Conservation (phyloP, 2,329 filamentous ascomycete genomes). For the Fusarium solani-melongenae region DNA sequence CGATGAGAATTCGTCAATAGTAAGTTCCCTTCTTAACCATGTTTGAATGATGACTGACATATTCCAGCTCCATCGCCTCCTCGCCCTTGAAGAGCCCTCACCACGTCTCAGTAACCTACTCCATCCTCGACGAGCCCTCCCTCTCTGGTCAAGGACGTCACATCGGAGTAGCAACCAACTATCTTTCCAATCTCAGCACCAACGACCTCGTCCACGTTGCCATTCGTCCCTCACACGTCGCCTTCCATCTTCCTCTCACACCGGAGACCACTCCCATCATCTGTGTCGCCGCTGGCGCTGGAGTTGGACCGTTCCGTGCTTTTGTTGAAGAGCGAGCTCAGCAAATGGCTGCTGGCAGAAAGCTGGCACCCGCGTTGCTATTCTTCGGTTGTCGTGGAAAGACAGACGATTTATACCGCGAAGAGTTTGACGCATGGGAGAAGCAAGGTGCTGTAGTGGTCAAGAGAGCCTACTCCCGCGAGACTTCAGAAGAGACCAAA, state of each 20-base stretch:
- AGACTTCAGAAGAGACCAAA: slow-evolving; percentile 2
- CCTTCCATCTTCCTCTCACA: slow-evolving; percentile 59
- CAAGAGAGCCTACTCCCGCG: slow-evolving; percentile 59
- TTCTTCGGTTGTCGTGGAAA: slow-evolving; percentile 60
- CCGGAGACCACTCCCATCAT: slow-evolving; percentile 57
- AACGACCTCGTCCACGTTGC: slow-evolving; percentile 60
- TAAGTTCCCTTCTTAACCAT: background rate
- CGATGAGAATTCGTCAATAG: slow-evolving; percentile 62
- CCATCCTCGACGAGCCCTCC: slow-evolving; percentile 10
- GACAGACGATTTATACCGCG: slow-evolving; percentile 58
- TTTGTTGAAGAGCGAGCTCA: slow-evolving; percentile 68
- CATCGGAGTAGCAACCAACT: slow-evolving; percentile 69
- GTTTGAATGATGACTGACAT: background rate
- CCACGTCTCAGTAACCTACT: background rate
- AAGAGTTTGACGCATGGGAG: slow-evolving; percentile 60
- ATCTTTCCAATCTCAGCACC: slow-evolving; percentile 59
- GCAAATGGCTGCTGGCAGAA: slow-evolving; percentile 60
- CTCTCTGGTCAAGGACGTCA: slow-evolving; percentile 48
- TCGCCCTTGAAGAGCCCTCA: slow-evolving; percentile 67
- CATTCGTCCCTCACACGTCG: slow-evolving; percentile 47
- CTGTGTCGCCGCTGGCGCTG: slow-evolving; percentile 60
- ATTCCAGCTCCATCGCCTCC: slow-evolving; percentile 69
- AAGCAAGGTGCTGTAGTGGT: slow-evolving; percentile 62
- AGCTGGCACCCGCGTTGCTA: slow-evolving; percentile 65
- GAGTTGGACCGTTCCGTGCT: slow-evolving; percentile 68